Conservation (phyloP, 805 yeast genomes). For the Kurtzmaniella fragi region DNA sequence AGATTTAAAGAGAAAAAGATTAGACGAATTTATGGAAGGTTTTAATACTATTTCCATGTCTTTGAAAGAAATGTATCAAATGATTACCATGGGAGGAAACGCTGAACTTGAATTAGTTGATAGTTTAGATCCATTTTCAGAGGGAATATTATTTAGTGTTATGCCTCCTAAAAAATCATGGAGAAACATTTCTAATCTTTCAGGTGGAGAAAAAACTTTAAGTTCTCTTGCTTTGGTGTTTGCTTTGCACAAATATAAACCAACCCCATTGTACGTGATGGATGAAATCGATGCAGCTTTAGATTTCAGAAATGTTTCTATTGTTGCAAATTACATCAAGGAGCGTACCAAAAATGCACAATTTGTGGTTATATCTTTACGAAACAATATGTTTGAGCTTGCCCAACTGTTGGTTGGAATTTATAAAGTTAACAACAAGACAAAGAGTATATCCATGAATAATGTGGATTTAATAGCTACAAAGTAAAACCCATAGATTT, state of each 20-base stretch:
- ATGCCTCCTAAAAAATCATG: slow-evolving; percentile 99
- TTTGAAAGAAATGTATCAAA: slow-evolving; percentile 93
- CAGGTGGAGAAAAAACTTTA: slow-evolving; percentile 97
- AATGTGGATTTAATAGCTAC: slow-evolving; percentile 47
- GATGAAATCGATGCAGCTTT: slow-evolving; percentile 99
- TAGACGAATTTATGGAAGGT: slow-evolving; percentile 91
- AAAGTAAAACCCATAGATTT: not conserved
- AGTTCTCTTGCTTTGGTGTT: slow-evolving; percentile 93
- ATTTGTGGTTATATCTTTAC: slow-evolving; percentile 87
- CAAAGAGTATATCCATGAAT: slow-evolving; percentile 73
- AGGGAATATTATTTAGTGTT: slow-evolving; percentile 92
- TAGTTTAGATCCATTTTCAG: slow-evolving; percentile 95
- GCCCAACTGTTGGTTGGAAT: slow-evolving; percentile 94
- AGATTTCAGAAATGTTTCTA: slow-evolving; percentile 94
- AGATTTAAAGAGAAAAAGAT: slow-evolving; percentile 63
- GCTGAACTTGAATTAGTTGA: slow-evolving; percentile 96
- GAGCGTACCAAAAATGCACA: slow-evolving; percentile 96
- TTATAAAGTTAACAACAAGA: slow-evolving; percentile 88
- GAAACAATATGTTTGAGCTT: slow-evolving; percentile 97
- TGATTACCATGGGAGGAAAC: slow-evolving; percentile 99
- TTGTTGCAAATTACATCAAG: slow-evolving; percentile 94
- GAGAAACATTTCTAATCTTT: slow-evolving; percentile 90
- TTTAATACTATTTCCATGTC: slow-evolving; percentile 82
- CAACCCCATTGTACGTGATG: slow-evolving; percentile 97
- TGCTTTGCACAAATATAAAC: slow-evolving; percentile 92